Evolutionary conservation across 2,329 filamentous ascomycete species (phyloP), one percentile per base, ranked within the genome.

Genomic region (Aspergillus thermomutatus): DNA sequence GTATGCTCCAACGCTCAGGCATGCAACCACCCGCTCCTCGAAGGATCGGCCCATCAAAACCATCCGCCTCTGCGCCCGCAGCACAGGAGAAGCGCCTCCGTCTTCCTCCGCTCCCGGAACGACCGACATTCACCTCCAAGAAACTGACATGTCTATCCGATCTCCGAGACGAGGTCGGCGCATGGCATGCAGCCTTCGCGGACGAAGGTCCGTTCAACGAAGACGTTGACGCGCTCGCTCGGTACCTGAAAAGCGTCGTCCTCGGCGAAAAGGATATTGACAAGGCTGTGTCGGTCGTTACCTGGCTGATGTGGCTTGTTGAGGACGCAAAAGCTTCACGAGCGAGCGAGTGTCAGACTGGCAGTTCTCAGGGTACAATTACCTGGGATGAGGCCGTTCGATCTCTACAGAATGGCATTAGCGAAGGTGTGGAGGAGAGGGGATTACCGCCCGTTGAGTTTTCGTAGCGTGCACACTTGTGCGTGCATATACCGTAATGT

Each of bases 131-230:
- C 66, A 89, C 87, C 1, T 82, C 79, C 14, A 74, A 77, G 53
- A 83, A 82, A 58, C 72, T 89, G 2, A 80, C 77, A 1, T 70
- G 71, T 4, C 64, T 86, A 6, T 70, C 78, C 0, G 89, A 96
- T 62, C 78, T 97, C 53, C 83, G 92, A 47, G 80, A 85, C 40
- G 91, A 91, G 68, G 77, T 97, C 14, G 83, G 80, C 54, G 84
- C 84, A 3, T 99, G 94, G 94, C 83, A 91, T 61, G 70, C 77
- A 2, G 86, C 88, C 58, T 96, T 93, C 59, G 77, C 73, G 37
- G 79, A 80, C 4, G 88, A 92, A 3, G 91, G 90, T 0, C 94
- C 94, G 1, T 92, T 94, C 72, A 75, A 76, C 0, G 86, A 89
- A 56, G 94, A 99, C 72, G 87, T 93, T 0, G 82, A 81, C 43